These are phyloP conservation scores for Ophiosphaerella herpotricha DNA, from an alignment of 2,329 filamentous ascomycete genomes.

Conservation along the genomic window DNA sequence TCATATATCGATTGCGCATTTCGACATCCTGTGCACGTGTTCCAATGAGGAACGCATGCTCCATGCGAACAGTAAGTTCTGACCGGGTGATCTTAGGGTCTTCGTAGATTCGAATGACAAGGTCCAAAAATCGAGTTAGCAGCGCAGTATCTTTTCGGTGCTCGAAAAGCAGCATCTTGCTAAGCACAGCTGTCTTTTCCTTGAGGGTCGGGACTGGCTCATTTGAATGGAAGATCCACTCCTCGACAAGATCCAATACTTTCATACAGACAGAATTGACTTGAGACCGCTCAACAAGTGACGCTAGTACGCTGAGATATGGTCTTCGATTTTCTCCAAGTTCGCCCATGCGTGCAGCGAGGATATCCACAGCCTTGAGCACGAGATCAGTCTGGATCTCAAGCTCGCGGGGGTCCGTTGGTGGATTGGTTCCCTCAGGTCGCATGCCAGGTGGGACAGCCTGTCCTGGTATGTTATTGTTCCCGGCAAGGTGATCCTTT, in stretches of 20 bases:
- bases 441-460: slow-evolving; percentile 44
- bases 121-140: slow-evolving; percentile 88
- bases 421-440: slow-evolving; percentile 61
- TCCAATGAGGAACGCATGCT: slow-evolving; percentile 96
- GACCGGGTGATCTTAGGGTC: slow-evolving; percentile 94
- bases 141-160: slow-evolving; percentile 80
- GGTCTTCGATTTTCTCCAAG: slow-evolving; percentile 89
- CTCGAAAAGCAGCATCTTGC: slow-evolving; percentile 98
- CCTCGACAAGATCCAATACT: slow-evolving; percentile 90
- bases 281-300: slow-evolving; percentile 91
- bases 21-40: slow-evolving; percentile 91
- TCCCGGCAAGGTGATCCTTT: slow-evolving; percentile 81
- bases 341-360: slow-evolving; percentile 88
- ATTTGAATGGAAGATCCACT: slow-evolving; percentile 93
- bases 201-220: slow-evolving; percentile 97
- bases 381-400: slow-evolving; percentile 90
- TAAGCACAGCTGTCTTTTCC: slow-evolving; percentile 97
- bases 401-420: slow-evolving; percentile 75
- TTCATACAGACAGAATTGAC: slow-evolving; percentile 87
- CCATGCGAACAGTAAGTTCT: slow-evolving; percentile 93
- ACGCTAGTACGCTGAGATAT: slow-evolving; percentile 92
- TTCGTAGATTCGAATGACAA: slow-evolving; percentile 98
- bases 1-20: slow-evolving; percentile 96
- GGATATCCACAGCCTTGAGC: slow-evolving; percentile 92
- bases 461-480: slow-evolving; percentile 53